Conservation (phyloP, 495 filamentous ascomycete species). For the Pyrenopolyporus hunteri region DNA sequence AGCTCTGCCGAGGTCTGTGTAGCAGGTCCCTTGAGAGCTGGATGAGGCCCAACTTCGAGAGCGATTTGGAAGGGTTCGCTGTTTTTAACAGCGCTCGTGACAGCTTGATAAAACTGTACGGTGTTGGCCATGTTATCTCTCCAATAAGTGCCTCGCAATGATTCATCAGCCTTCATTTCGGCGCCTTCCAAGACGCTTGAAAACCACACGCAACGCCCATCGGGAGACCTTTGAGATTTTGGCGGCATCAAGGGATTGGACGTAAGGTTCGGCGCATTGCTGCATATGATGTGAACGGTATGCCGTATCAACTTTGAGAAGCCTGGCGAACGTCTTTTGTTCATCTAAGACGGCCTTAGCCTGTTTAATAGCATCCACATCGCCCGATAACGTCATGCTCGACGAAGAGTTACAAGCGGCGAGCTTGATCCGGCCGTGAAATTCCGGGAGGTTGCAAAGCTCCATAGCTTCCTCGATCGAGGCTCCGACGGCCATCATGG, state of each 20-base stretch:
- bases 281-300: conserved; percentile 62
- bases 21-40: conserved; percentile 52
- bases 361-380: conserved; percentile 42
- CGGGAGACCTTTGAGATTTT: neutral
- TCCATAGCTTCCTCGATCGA: conserved; percentile 36
- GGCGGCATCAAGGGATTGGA: neutral
- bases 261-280: conserved; percentile 40
- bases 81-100: neutral
- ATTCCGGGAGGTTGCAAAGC: conserved; percentile 39
- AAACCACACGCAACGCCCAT: neutral
- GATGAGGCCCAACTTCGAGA: conserved; percentile 63
- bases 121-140: neutral
- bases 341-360: conserved; percentile 51
- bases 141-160: too few species aligned
- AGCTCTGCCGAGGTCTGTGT: conserved; percentile 33
- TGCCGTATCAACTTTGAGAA: conserved; percentile 54
- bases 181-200: conserved; percentile 43
- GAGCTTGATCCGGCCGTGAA: conserved; percentile 43
- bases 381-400: conserved; percentile 56
- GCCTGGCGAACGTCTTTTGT: conserved; percentile 48
- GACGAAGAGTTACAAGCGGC: conserved; percentile 54
- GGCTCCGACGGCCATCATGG: conserved; percentile 54
- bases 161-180: neutral
- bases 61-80: conserved; percentile 29
- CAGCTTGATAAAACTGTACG: conserved; percentile 26